phyloP scores from a whole-genome alignment of 495 filamentous ascomycete species.

The Bathelium albidoporum region DNA sequence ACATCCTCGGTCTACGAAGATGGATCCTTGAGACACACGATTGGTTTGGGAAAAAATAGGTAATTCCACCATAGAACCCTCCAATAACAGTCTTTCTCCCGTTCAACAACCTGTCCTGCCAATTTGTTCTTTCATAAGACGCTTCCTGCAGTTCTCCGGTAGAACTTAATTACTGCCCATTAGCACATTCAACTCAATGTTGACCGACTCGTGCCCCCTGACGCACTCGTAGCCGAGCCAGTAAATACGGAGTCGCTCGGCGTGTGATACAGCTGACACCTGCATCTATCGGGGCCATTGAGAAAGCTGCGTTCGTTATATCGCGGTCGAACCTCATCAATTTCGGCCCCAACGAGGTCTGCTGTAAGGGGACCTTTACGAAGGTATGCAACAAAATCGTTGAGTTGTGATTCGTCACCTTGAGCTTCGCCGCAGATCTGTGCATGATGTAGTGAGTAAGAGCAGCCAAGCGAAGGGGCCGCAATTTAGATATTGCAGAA shows the following conservation, averaged over 20 bases:
- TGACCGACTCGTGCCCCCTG: background rate
- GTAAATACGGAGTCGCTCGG: background rate
- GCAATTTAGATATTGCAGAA: background rate
- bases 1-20: too few species aligned
- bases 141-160: background rate
- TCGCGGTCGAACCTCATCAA: background rate
- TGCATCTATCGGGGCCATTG: background rate
- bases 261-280: background rate
- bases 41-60: too few species aligned
- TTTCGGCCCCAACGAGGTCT: constrained; percentile 19
- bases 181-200: background rate
- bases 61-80: background rate
- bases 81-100: background rate
- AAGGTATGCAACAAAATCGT: constrained; percentile 64
- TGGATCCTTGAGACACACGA: too few species aligned
- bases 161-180: background rate
- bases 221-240: background rate
- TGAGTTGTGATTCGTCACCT: constrained; percentile 53
- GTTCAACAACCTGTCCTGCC: background rate
- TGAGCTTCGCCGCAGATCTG: constrained; percentile 87
- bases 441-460: background rate
- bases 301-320: background rate
- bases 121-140: too few species aligned
- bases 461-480: background rate
- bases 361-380: constrained; percentile 59